Evolutionary conservation across 2,329 filamentous ascomycete species (phyloP), one percentile per base, ranked within the genome.

Genomic region (Arthrobotrys megalospora): DNA sequence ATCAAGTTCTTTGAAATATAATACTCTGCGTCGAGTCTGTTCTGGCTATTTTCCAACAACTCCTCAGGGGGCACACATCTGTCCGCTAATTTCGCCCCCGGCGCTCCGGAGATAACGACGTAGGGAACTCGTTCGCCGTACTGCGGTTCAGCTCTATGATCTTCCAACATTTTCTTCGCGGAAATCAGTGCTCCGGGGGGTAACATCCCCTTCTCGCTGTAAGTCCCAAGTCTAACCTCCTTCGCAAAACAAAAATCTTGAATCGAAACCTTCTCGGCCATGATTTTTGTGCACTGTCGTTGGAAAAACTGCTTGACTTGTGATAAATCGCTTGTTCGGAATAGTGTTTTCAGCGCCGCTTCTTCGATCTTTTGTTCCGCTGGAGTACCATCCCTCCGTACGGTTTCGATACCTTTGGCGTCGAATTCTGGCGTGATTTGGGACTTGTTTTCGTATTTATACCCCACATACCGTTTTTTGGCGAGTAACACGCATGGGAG

Each of bases 401-500:
- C 95, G 0, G 96, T 99, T 86, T 99, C 96, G 80, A 98, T 99
- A 34, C 96, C 96, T 84, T 99, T 99, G 72, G 96, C 96, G 83
- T 99, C 96, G 80, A 98, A 98, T 0, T 97, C 92, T 0, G 96
- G 95, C 80, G 91, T 90, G 7, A 84, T 86, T 83, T 99, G 96
- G 14, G 88, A 87, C 43, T 88, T 89, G 80, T 87, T 89, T 83
- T 99, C 96, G 85, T 96, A 99, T 83, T 97, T 97, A 87, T 97
- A 97, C 5, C 96, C 96, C 3, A 98, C 96, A 82, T 99, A 99
- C 69, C 96, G 92, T 83, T 99, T 99, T 86, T 99, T 99, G 16
- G 96, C 94, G 0, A 99, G 88, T 3, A 99, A 88, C 0, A 98
- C 90, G 83, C 95, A 98, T 0, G 96, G 96, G 80, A 97, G 92